Evolutionary conservation across 2,329 filamentous ascomycete species (phyloP).

Genomic region (Exophiala sideris): DNA sequence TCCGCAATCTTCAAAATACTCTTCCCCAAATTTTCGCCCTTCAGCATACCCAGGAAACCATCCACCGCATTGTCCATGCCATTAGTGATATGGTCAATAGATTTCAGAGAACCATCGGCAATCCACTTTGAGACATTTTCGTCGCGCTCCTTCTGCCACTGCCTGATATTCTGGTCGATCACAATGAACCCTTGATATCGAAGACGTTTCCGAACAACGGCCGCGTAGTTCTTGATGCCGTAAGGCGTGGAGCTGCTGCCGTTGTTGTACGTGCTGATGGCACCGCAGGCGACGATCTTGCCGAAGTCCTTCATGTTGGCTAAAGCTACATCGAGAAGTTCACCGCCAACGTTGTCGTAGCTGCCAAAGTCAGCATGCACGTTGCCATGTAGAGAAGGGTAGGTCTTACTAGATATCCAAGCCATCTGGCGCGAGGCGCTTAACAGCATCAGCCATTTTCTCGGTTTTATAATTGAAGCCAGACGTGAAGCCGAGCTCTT

Average conservation of each 20-base stretch:
- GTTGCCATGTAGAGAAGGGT: not conserved
- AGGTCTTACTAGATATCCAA: slow-evolving; percentile 60
- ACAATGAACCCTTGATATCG: slow-evolving; percentile 68
- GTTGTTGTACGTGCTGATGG: slow-evolving; percentile 65
- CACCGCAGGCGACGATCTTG: slow-evolving; percentile 52
- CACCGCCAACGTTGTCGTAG: slow-evolving; percentile 69
- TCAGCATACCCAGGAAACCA: slow-evolving; percentile 67
- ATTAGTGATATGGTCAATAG: slow-evolving; percentile 60
- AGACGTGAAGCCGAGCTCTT: slow-evolving; percentile 61
- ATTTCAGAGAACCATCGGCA: slow-evolving; percentile 65
- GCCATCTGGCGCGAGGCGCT: slow-evolving; percentile 64
- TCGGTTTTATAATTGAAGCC: slow-evolving; percentile 80
- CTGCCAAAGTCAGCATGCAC: not conserved
- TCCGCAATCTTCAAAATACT: slow-evolving; percentile 60
- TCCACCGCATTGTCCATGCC: slow-evolving; percentile 69
- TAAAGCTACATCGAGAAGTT: slow-evolving; percentile 62
- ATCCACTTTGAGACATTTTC: slow-evolving; percentile 69
- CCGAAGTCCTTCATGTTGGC: slow-evolving; percentile 58
- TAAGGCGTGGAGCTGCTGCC: slow-evolving; percentile 50
- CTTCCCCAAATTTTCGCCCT: slow-evolving; percentile 76
- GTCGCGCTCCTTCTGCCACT: slow-evolving; percentile 64
- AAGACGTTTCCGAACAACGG: slow-evolving; percentile 60
- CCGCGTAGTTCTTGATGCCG: slow-evolving; percentile 59
- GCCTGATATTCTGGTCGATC: slow-evolving; percentile 56
- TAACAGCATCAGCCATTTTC: slow-evolving; percentile 58